A percentile compares a stretch with the other conserved stretches of the same genome.
Conservation (phyloP, 345 rosid genomes). For the Melaleuca alternifolia region DNA sequence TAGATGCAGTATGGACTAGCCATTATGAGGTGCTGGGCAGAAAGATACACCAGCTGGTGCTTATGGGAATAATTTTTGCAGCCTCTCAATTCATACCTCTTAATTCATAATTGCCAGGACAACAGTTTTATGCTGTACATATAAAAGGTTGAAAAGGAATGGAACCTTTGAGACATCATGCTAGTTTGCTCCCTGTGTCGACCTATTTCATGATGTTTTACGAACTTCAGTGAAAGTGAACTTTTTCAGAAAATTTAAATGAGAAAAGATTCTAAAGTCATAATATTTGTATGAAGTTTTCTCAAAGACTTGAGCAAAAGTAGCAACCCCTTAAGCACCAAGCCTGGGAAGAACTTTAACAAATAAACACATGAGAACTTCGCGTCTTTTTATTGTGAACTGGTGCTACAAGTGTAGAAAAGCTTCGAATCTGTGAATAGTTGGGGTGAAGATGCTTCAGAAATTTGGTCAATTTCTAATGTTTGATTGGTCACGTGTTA, state of each 20-base stretch:
- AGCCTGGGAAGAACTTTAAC: neutral
- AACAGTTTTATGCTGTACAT: neutral
- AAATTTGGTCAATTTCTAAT: neutral
- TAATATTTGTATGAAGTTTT: neutral
- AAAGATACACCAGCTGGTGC: neutral
- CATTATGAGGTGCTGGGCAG: neutral
- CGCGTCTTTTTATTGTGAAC: neutral
- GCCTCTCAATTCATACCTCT: neutral
- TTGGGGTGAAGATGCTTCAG: neutral
- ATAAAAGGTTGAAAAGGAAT: neutral
- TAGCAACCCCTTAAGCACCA: neutral
- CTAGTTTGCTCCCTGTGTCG: neutral
- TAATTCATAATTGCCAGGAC: neutral
- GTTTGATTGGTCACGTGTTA: neutral
- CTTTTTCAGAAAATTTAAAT: neutral
- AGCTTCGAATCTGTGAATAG: neutral
- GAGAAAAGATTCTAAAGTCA: neutral
- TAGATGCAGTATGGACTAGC: neutral
- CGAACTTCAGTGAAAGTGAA: neutral
- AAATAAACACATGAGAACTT: neutral
- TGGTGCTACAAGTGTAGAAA: neutral
- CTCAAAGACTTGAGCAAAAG: neutral
- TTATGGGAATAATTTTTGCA: neutral
- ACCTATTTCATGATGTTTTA: neutral
- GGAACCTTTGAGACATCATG: neutral